phyloP scores from a whole-genome alignment of 257 asterid genomes.

The Cynanchum wilfordii region DNA sequence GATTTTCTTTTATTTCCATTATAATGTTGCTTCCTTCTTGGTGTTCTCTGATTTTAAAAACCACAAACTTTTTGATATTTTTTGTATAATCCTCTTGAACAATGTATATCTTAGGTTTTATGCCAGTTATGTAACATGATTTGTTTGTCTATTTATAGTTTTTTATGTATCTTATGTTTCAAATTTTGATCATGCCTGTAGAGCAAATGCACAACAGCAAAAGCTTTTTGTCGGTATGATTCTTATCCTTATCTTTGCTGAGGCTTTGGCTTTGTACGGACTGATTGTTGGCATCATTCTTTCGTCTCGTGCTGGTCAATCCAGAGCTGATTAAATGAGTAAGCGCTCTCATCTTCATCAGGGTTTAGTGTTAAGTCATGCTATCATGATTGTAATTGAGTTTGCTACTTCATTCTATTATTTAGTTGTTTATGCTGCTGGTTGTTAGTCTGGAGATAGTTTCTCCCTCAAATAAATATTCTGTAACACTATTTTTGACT shows the following conservation, averaged over 20 bases:
- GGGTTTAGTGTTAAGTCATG: not conserved
- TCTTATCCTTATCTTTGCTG: constrained; percentile 29
- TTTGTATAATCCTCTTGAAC: not conserved
- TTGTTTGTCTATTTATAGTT: not conserved
- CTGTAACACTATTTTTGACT: constrained; percentile 7
- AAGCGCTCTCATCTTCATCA: not conserved
- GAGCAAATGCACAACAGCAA: constrained; percentile 32
- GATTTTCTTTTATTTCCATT: not conserved
- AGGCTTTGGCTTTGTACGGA: constrained; percentile 27
- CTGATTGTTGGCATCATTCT: constrained; percentile 30
- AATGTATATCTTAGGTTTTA: not conserved
- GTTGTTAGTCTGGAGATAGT: constrained; percentile 16
- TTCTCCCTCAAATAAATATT: constrained; percentile 13
- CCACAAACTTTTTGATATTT: not conserved
- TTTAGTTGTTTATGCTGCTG: constrained; percentile 14
- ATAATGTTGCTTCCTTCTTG: not conserved
- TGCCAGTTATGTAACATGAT: not conserved
- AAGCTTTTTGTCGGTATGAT: constrained; percentile 32
- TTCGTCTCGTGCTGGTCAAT: constrained; percentile 32
- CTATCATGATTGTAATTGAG: not conserved
- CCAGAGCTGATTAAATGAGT: constrained; percentile 23
- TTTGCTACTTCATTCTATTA: not conserved
- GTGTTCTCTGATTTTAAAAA: not conserved
- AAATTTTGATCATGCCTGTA: constrained; percentile 9
- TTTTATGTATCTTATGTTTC: not conserved